phyloP scores from a whole-genome alignment of 2,329 filamentous ascomycete species.

The Diaporthe ampelina region DNA sequence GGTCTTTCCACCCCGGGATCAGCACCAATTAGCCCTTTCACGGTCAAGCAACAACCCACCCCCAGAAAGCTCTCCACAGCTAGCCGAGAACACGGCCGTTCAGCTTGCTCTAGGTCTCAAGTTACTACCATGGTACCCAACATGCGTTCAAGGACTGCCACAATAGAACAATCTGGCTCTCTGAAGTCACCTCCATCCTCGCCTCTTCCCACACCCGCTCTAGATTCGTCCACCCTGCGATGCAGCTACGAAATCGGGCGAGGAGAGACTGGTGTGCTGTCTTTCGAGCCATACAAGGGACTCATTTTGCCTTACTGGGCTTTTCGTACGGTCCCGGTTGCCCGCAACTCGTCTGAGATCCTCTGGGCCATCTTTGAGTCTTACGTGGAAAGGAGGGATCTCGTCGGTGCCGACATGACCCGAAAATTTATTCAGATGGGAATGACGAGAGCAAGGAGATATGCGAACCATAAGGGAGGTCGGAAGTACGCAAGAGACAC shows the following conservation, averaged over 20 bases:
- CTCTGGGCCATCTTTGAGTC: constrained; percentile 65
- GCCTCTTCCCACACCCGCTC: constrained; percentile 31
- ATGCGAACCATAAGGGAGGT: constrained; percentile 69
- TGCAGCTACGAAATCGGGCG: constrained; percentile 67
- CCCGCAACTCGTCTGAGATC: constrained; percentile 60
- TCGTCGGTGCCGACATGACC: constrained; percentile 75
- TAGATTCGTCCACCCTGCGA: constrained; percentile 24
- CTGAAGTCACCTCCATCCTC: constrained; percentile 33
- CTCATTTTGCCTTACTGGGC: constrained; percentile 71
- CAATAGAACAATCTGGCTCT: not conserved
- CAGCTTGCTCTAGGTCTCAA: too few relatives aligned
- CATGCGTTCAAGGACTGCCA: not conserved
- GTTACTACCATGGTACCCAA: too few relatives aligned
- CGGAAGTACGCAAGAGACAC: constrained; percentile 63
- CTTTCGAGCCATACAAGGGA: constrained; percentile 75
- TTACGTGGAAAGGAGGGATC: constrained; percentile 66
- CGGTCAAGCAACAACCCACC: not conserved
- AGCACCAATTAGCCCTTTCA: not conserved
- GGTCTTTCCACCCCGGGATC: too few relatives aligned
- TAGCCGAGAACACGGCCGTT: too few relatives aligned
- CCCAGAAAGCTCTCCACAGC: not conserved
- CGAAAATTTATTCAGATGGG: constrained; percentile 77
- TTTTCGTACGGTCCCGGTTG: constrained; percentile 68
- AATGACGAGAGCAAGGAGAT: constrained; percentile 72
- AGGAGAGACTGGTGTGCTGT: constrained; percentile 72